Percentiles rank a stretch among this genome's conserved stretches.
Evolutionary conservation across 2,329 filamentous ascomycete genomes (phyloP).

Genomic region (Botrytis fragariae): DNA sequence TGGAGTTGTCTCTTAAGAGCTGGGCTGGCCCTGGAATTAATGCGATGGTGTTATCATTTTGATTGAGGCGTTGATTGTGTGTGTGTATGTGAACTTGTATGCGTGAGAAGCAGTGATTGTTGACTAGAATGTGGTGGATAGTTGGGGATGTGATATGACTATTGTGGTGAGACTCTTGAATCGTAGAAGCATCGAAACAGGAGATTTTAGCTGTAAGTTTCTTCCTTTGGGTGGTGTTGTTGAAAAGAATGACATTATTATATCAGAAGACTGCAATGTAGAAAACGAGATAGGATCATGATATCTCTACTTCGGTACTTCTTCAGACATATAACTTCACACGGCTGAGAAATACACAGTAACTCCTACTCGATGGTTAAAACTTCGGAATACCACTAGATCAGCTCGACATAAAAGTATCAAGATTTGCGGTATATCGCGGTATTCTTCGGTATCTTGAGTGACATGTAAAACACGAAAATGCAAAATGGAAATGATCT

Average conservation of each 20-base stretch:
- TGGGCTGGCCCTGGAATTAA: conserved; percentile 9
- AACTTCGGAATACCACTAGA: not conserved
- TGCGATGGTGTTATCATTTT: not conserved
- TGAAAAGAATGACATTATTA: accelerated
- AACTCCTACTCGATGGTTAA: not conserved
- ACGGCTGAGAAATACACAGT: not conserved
- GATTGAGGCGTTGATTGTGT: not conserved
- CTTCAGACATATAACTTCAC: no score
- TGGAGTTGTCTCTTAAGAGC: conserved; percentile 2
- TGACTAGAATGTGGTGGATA: not conserved
- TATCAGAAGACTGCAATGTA: not conserved
- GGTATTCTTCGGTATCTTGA: no score
- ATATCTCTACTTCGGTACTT: no score
- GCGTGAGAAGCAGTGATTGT: not conserved
- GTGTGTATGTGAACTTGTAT: no score
- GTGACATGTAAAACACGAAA: no score
- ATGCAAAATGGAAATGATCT: not conserved
- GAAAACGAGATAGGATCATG: no score
- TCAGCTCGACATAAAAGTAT: no score
- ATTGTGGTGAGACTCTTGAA: not conserved
- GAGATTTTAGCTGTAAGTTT: not conserved
- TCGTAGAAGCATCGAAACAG: not conserved
- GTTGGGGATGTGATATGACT: no score
- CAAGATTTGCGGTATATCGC: no score
- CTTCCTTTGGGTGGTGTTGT: not conserved